These are phyloP conservation scores for Umbelopsis isabellina DNA, from an alignment of 192 early-diverging fungal species.

Conservation along the genomic window DNA sequence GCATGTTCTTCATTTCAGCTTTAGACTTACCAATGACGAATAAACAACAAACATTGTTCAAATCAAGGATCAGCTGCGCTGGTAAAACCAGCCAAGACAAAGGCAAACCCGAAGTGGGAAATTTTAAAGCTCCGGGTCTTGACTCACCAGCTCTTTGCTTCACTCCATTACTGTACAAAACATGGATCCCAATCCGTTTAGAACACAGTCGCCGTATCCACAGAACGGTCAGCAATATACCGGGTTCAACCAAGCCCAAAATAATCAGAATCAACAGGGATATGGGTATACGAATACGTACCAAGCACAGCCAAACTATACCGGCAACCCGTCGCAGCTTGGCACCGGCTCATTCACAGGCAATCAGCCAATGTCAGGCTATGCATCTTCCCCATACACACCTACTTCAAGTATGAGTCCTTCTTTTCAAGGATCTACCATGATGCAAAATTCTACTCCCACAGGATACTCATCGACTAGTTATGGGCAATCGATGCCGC, in stretches of 20 bases:
- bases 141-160: not conserved
- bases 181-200: slow-evolving; percentile 16
- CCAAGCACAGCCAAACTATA: not conserved
- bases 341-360: not conserved
- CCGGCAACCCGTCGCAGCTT: not conserved
- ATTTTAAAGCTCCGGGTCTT: slow-evolving; percentile 6
- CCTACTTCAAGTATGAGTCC: not conserved
- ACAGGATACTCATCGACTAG: not conserved
- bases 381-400: not conserved
- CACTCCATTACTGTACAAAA: not conserved
- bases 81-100: slow-evolving; percentile 13
- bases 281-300: not conserved
- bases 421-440: not conserved
- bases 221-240: not conserved
- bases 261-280: not conserved
- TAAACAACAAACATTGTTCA: no score
- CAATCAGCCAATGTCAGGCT: not conserved
- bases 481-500: slow-evolving; percentile 12
- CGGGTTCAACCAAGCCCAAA: not conserved
- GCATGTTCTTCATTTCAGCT: no score
- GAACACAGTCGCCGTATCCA: slow-evolving; percentile 4
- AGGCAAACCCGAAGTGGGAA: not conserved
- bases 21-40: no score
- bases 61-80: not conserved
- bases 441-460: not conserved